A percentile compares a stretch with the other conserved stretches of the same genome.
Conservation (phyloP, 176 grass and related monocot genomes). For the Saccharum officinarum region DNA sequence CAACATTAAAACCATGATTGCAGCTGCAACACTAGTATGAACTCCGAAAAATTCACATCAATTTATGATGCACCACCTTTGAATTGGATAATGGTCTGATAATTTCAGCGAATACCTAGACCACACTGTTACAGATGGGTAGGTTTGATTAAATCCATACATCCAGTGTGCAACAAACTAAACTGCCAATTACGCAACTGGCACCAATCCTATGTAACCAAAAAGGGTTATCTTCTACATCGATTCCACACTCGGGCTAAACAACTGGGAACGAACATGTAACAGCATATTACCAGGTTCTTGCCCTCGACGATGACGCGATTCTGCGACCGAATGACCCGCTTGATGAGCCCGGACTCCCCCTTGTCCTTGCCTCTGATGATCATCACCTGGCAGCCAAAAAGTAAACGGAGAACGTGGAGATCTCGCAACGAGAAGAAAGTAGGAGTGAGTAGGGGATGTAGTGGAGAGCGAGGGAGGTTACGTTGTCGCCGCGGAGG, state of each 20-base stretch:
- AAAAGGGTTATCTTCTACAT: neutral
- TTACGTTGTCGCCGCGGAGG: conserved; percentile 72
- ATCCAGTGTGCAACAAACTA: neutral
- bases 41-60: neutral
- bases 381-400: conserved; percentile 70
- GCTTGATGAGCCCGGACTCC: conserved; percentile 79
- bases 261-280: neutral
- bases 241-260: neutral
- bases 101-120: neutral
- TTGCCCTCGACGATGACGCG: conserved; percentile 94
- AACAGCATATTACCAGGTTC: conserved; percentile 65
- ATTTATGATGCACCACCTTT: neutral
- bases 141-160: neutral
- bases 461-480: neutral
- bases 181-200: neutral
- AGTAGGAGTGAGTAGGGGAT: neutral
- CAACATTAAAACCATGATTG: neutral
- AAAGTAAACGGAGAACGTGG: neutral
- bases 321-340: conserved; percentile 91
- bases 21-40: neutral
- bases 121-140: neutral
- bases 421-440: neutral
- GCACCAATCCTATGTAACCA: neutral
- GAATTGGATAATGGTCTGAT: neutral
- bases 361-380: conserved; percentile 94